Evolutionary conservation across 2,329 filamentous ascomycete species (phyloP).

Genomic region (Phialophora chinensis): DNA sequence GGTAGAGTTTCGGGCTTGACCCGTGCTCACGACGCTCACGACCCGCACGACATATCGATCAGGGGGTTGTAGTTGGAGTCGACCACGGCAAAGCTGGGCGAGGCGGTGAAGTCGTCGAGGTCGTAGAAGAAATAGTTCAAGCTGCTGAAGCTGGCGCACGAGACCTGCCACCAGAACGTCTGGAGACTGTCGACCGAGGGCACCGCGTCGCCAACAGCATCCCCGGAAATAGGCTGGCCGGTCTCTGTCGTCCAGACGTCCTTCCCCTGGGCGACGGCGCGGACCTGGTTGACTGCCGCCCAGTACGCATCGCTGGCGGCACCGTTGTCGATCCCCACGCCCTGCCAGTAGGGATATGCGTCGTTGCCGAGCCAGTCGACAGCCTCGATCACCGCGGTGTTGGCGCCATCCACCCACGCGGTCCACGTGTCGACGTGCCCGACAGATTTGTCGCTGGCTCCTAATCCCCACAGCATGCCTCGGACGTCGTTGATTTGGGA

Average conservation of each 20-base stretch:
- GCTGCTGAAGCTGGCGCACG: conserved; percentile 70
- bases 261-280: conserved; percentile 64
- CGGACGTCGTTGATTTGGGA: conserved; percentile 59
- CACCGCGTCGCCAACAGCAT: conserved; percentile 65
- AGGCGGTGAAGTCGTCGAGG: conserved; percentile 69
- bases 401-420: conserved; percentile 64
- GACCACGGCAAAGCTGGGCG: conserved; percentile 74
- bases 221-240: conserved; percentile 79
- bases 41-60: conserved; percentile 47
- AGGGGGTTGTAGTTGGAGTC: conserved; percentile 51
- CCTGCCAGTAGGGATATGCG: conserved; percentile 71
- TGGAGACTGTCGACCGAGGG: conserved; percentile 72
- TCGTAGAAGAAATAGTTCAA: conserved; percentile 78
- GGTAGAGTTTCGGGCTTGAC: background rate
- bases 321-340: conserved; percentile 60
- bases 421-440: conserved; percentile 75
- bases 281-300: conserved; percentile 45
- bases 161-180: conserved; percentile 80
- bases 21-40: background rate
- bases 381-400: conserved; percentile 65
- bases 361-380: conserved; percentile 70
- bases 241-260: conserved; percentile 87
- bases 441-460: conserved; percentile 57
- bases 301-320: conserved; percentile 60
- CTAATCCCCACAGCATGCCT: conserved; percentile 56